Conservation (phyloP, 306 rosid species). For the Cotoneaster glaucophyllus region DNA sequence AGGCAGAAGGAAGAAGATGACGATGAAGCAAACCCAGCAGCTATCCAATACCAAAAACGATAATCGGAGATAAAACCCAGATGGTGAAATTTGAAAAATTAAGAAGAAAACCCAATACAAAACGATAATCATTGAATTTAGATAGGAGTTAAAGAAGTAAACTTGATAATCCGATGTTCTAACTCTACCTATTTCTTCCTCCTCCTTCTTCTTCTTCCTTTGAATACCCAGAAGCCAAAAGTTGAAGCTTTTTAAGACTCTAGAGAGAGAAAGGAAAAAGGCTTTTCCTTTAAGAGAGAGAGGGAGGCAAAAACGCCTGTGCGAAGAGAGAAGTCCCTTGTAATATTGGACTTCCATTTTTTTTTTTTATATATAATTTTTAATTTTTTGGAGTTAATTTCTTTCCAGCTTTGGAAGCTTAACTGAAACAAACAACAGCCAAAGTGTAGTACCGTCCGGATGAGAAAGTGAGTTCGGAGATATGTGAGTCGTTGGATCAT, state of each 20-base stretch:
- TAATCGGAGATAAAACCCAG: neutral
- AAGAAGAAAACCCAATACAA: neutral
- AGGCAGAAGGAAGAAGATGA: neutral
- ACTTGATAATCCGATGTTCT: neutral
- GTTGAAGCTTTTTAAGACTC: neutral
- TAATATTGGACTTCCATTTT: neutral
- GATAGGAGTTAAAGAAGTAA: neutral
- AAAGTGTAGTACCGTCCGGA: slow-evolving; percentile 45
- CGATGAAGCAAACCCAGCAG: neutral
- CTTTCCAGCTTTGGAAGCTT: slow-evolving; percentile 4
- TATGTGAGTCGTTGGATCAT: slow-evolving; percentile 32
- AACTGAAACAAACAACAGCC: slow-evolving; percentile 3
- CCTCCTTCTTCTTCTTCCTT: neutral
- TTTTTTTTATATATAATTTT: neutral
- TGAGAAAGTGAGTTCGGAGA: slow-evolving; percentile 15
- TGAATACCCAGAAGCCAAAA: slow-evolving; percentile 12
- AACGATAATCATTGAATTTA: neutral
- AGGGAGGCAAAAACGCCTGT: slow-evolving; percentile 20
- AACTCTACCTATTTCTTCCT: slow-evolving; percentile 35
- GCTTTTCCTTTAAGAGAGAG: slow-evolving; percentile 12
- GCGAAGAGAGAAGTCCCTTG: slow-evolving; percentile 20
- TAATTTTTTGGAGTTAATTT: neutral
- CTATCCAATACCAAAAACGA: neutral
- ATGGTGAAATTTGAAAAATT: neutral
- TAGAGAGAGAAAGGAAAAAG: slow-evolving; percentile 12